A percentile compares a stretch with the other conserved stretches of the same genome.
These are phyloP conservation scores for Dipteronia sinensis DNA, from an alignment of 345 rosid genomes.

Conservation along the genomic window DNA sequence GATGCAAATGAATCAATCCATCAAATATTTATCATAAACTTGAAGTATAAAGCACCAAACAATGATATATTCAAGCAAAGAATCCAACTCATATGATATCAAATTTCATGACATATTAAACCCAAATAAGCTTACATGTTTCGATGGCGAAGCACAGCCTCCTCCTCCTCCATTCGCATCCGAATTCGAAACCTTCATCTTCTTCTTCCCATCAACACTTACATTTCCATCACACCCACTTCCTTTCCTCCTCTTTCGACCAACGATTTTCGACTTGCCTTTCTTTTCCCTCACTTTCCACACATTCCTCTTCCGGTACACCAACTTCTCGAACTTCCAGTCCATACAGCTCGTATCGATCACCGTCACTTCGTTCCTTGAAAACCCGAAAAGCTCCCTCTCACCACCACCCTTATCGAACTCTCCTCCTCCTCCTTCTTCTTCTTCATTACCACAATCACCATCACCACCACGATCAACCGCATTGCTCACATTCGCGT, in stretches of 20 bases:
- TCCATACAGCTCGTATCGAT: constrained; percentile 77
- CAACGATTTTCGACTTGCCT: constrained; percentile 51
- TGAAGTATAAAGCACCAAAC: not conserved
- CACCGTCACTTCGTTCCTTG: constrained; percentile 93
- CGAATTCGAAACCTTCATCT: constrained; percentile 40
- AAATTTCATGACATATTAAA: not conserved
- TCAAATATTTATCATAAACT: not conserved
- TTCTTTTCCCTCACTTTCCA: constrained; percentile 92
- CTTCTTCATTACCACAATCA: constrained; percentile 20
- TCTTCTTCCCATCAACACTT: constrained; percentile 42
- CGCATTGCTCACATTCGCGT: constrained; percentile 17
- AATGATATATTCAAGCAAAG: not conserved
- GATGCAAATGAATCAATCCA: not conserved
- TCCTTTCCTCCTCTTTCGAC: constrained; percentile 67
- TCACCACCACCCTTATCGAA: constrained; percentile 32
- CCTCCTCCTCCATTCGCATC: constrained; percentile 18
- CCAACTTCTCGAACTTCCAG: constrained; percentile 90
- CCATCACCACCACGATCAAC: constrained; percentile 21
- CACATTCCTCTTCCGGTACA: constrained; percentile 67
- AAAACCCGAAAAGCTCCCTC: constrained; percentile 66
- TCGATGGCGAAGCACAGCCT: constrained; percentile 17
- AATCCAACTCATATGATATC: not conserved
- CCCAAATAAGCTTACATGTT: constrained; percentile 31
- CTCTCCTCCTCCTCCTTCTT: constrained; percentile 36
- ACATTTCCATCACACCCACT: constrained; percentile 34